These are phyloP conservation scores for Pyrus bretschneideri DNA, from an alignment of 306 rosid species.

Conservation along the genomic window DNA sequence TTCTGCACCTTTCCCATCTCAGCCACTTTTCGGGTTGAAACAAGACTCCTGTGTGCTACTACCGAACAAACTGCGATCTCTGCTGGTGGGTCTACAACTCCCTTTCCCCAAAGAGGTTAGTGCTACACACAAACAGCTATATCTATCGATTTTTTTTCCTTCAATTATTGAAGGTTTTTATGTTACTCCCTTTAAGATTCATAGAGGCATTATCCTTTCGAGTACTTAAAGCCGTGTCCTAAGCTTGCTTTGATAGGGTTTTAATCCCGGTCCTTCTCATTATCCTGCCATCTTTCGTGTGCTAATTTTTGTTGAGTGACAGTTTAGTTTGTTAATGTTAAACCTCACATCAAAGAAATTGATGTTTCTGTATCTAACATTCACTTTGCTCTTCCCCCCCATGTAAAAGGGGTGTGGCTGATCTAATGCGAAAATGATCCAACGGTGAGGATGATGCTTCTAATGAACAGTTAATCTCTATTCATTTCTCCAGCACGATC, in stretches of 20 bases:
- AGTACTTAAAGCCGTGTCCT: background rate
- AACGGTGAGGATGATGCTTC: slow-evolving; percentile 41
- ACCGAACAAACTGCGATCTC: background rate
- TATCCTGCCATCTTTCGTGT: background rate
- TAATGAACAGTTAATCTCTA: background rate
- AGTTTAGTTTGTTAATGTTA: background rate
- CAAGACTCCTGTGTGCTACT: too few species aligned
- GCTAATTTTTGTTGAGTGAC: too few species aligned
- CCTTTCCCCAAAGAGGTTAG: background rate
- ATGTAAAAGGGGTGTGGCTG: slow-evolving; percentile 56
- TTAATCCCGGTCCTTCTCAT: background rate
- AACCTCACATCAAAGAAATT: slow-evolving; percentile 4
- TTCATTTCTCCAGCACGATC: background rate
- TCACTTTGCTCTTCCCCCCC: background rate
- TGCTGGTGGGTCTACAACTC: background rate
- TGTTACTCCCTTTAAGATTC: background rate
- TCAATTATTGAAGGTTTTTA: too few species aligned
- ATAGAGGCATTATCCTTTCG: too few species aligned
- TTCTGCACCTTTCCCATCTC: too few species aligned
- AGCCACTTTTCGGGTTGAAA: too few species aligned
- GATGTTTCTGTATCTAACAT: background rate
- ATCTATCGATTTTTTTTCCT: too few species aligned
- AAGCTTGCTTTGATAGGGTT: background rate
- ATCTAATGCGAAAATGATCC: slow-evolving; percentile 29
- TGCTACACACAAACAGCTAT: too few species aligned